Conservation (phyloP, 208 protist species). For the Novymonas esmeraldas region DNA sequence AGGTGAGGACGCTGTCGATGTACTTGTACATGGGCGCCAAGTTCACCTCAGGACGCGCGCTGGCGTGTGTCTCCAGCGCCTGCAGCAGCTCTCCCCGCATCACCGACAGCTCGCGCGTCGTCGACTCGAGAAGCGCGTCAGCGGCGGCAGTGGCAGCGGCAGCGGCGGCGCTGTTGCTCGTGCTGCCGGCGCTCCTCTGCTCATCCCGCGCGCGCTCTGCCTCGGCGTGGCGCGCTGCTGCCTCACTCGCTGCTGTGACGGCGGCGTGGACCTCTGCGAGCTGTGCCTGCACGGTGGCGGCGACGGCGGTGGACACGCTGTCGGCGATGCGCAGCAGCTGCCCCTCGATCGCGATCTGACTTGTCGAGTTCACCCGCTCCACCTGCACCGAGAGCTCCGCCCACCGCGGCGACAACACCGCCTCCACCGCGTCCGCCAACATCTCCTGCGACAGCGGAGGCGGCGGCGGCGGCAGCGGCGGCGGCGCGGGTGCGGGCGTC, state of each 20-base stretch:
- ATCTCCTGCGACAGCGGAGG: conserved; percentile 28
- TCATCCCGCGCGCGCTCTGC: too few relatives aligned
- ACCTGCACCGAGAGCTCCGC: conserved; percentile 31
- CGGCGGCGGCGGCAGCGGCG: background rate
- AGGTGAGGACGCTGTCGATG: conserved; percentile 69
- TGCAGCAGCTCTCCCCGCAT: conserved; percentile 54
- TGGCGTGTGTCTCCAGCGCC: conserved; percentile 54
- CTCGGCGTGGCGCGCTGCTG: too few relatives aligned
- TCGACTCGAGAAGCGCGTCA: conserved; percentile 21
- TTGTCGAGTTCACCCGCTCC: conserved; percentile 27
- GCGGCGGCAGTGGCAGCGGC: too few relatives aligned
- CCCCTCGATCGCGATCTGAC: conserved; percentile 31
- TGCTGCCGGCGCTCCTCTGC: background rate
- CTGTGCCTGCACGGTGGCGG: conserved; percentile 23
- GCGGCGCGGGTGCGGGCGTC: background rate
- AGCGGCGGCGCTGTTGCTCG: background rate
- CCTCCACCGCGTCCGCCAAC: conserved; percentile 51
- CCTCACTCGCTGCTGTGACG: background rate
- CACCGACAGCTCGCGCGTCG: conserved; percentile 21
- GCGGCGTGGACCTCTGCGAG: conserved; percentile 10
- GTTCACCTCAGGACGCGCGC: conserved; percentile 68
- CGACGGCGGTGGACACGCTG: conserved; percentile 32
- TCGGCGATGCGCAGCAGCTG: conserved; percentile 31
- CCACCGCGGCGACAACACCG: conserved; percentile 51
- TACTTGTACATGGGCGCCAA: conserved; percentile 82